A percentile compares a stretch with the other conserved stretches of the same genome.
Evolutionary conservation across 176 grass and related monocot genomes (phyloP).

Genomic region (Bromus sterilis): DNA sequence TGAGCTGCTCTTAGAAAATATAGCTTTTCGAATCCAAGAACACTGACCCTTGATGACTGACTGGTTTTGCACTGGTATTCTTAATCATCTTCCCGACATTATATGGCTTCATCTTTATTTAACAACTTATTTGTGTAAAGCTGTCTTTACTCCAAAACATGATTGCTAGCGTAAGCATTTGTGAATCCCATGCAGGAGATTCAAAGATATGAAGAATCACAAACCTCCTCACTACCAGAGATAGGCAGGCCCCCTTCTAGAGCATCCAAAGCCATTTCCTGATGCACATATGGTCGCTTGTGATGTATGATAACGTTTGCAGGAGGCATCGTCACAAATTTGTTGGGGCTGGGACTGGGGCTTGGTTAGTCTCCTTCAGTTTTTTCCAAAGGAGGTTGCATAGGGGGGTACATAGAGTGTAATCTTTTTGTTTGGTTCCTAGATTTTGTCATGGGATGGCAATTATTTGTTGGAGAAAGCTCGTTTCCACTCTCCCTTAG

Average conservation of each 20-base stretch:
- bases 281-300: slow-evolving; percentile 43
- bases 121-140: neutral
- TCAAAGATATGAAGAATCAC: slow-evolving; percentile 62
- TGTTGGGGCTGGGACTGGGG: slow-evolving; percentile 44
- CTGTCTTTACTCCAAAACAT: neutral
- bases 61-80: neutral
- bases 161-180: slow-evolving; percentile 10
- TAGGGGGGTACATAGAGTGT: slow-evolving; percentile 80
- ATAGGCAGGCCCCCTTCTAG: slow-evolving; percentile 53
- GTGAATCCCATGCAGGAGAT: slow-evolving; percentile 59
- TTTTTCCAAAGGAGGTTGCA: slow-evolving; percentile 62
- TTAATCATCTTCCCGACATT: neutral
- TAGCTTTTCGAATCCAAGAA: neutral
- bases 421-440: slow-evolving; percentile 57
- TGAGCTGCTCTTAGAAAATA: neutral
- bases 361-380: slow-evolving; percentile 53
- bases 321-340: slow-evolving; percentile 30
- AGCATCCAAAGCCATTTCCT: slow-evolving; percentile 53
- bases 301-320: slow-evolving; percentile 33
- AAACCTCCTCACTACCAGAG: slow-evolving; percentile 45
- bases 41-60: neutral
- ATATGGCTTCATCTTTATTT: neutral
- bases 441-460: slow-evolving; percentile 49
- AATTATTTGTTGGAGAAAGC: slow-evolving; percentile 62
- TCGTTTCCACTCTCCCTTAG: slow-evolving; percentile 36